These are phyloP conservation scores for Persicaria tinctoria DNA, from an alignment of 148 eudicot species.

Conservation along the genomic window DNA sequence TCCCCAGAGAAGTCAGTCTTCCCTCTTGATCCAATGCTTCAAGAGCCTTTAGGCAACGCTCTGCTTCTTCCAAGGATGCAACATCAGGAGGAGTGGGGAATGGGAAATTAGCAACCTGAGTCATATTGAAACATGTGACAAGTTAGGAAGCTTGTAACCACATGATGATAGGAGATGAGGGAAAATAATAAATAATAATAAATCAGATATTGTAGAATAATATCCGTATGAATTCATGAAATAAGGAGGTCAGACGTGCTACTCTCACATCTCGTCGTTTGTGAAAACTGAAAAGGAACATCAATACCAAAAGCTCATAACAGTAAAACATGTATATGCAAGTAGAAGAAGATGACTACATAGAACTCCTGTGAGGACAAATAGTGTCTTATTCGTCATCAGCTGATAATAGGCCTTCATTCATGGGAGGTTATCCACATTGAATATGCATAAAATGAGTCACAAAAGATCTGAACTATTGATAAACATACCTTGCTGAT, in stretches of 20 bases:
- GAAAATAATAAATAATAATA: not conserved
- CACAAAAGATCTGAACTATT: not conserved
- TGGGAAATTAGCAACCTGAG: constrained; percentile 76
- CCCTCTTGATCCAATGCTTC: constrained; percentile 71
- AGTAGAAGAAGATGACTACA: not conserved
- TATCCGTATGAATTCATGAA: too few species aligned
- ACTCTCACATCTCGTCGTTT: too few species aligned
- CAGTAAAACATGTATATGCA: not conserved
- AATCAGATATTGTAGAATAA: too few species aligned
- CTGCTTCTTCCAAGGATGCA: constrained; percentile 53
- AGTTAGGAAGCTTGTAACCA: not conserved
- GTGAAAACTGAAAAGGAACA: too few species aligned
- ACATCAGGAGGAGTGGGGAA: constrained; percentile 77
- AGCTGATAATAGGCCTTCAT: not conserved
- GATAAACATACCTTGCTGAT: constrained; percentile 45
- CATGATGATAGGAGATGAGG: not conserved
- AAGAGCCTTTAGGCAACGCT: constrained; percentile 61
- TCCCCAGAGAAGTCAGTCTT: constrained; percentile 62
- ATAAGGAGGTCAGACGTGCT: too few species aligned
- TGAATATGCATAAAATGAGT: not conserved
- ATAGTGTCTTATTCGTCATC: not conserved
- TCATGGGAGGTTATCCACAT: not conserved
- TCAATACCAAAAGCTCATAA: not conserved
- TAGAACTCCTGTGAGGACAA: not conserved
- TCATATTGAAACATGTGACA: not conserved